A percentile compares a stretch with the other conserved stretches of the same genome.
These are phyloP conservation scores for Lanmaoa rubissima DNA, from an alignment of 768 basidiomycete genomes.

Conservation along the genomic window DNA sequence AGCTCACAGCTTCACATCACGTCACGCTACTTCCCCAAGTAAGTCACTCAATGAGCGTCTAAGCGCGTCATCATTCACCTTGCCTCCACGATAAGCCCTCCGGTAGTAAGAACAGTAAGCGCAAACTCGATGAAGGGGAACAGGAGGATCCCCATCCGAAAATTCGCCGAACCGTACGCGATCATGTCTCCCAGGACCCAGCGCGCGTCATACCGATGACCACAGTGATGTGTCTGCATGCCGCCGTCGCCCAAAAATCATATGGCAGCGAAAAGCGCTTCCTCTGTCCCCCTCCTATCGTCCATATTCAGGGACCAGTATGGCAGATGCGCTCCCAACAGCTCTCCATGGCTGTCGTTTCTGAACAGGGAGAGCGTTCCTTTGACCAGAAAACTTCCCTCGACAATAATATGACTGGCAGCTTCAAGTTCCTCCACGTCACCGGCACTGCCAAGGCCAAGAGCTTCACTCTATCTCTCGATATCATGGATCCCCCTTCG, in stretches of 20 bases:
- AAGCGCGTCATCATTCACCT: constrained; percentile 27
- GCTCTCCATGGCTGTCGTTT: constrained; percentile 82
- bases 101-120: constrained; percentile 55
- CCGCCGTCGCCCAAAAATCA: constrained; percentile 93
- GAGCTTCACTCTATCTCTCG: constrained; percentile 82
- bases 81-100: constrained; percentile 26
- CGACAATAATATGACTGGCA: constrained; percentile 81
- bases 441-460: constrained; percentile 87
- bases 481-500: constrained; percentile 75
- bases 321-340: constrained; percentile 81
- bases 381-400: constrained; percentile 82
- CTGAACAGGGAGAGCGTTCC: constrained; percentile 78
- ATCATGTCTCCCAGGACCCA: constrained; percentile 76
- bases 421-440: constrained; percentile 91
- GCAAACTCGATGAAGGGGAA: constrained; percentile 66
- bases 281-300: constrained; percentile 89
- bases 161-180: constrained; percentile 81
- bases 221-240: constrained; percentile 85
- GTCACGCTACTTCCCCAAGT: constrained; percentile 40
- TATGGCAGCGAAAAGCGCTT: constrained; percentile 96
- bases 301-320: constrained; percentile 87
- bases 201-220: constrained; percentile 83
- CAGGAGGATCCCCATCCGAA: constrained; percentile 67
- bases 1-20: constrained; percentile 32
- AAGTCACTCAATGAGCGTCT: constrained; percentile 29